phyloP scores from a whole-genome alignment of 306 rosid genomes.

The Herpetospermum pedunculosum region DNA sequence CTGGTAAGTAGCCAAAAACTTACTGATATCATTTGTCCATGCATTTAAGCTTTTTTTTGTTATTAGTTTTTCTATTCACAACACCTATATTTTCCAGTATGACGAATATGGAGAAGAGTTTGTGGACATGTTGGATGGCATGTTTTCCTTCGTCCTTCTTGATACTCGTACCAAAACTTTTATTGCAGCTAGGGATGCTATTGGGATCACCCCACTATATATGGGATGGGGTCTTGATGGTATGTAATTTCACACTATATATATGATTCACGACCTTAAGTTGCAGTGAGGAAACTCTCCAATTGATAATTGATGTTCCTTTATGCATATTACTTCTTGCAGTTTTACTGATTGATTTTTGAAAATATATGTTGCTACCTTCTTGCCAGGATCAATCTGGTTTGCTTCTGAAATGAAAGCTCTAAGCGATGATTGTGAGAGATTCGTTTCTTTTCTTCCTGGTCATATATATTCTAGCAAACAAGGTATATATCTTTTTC shows the following conservation, averaged over 20 bases:
- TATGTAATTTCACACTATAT: slow-evolving; percentile 24
- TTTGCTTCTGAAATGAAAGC: slow-evolving; percentile 99
- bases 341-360: slow-evolving; percentile 1
- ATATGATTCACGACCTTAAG: background rate
- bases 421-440: slow-evolving; percentile 89
- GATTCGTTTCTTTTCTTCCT: slow-evolving; percentile 78
- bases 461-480: slow-evolving; percentile 97
- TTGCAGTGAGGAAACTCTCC: background rate
- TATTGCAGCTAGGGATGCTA: slow-evolving; percentile 90
- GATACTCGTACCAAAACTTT: slow-evolving; percentile 72
- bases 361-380: slow-evolving; percentile 6
- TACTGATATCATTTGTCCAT: background rate
- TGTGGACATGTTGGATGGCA: slow-evolving; percentile 87
- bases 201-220: slow-evolving; percentile 86
- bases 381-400: slow-evolving; percentile 78
- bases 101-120: slow-evolving; percentile 93
- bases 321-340: background rate
- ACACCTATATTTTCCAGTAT: slow-evolving; percentile 42
- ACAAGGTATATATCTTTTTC: slow-evolving; percentile 35
- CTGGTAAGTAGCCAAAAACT: slow-evolving; percentile 56
- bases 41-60: background rate
- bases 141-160: slow-evolving; percentile 89
- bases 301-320: background rate
- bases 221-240: slow-evolving; percentile 99
- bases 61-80: background rate